A percentile compares a stretch with the other conserved stretches of the same genome.
These are phyloP conservation scores for Termitomyces sp. DNA, from an alignment of 768 basidiomycete genomes.

Conservation along the genomic window DNA sequence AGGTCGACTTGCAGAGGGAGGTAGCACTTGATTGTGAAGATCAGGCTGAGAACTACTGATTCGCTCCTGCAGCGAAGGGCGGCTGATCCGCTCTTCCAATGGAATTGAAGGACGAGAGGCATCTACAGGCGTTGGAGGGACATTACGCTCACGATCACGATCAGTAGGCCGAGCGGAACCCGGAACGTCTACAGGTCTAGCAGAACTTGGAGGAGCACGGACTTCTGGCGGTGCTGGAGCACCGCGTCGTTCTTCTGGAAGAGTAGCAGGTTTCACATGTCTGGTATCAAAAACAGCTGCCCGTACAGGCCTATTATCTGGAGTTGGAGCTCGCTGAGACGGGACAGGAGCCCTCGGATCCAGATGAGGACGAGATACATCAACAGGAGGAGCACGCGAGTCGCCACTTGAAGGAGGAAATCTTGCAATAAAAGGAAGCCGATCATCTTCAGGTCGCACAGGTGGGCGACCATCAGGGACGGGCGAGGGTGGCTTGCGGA, in stretches of 20 bases:
- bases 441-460: conserved; percentile 12
- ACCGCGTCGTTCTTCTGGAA: conserved; percentile 22
- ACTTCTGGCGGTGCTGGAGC: conserved; percentile 5
- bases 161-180: conserved; percentile 13
- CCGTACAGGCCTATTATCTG: conserved; percentile 18
- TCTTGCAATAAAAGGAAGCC: conserved; percentile 12
- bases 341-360: conserved; percentile 22
- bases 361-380: conserved; percentile 20
- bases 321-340: conserved; percentile 14
- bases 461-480: conserved; percentile 11
- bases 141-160: conserved; percentile 8
- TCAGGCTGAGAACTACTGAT: conserved; percentile 23
- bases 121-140: conserved; percentile 10
- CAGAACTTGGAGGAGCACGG: conserved; percentile 8
- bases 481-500: conserved; percentile 20
- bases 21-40: conserved; percentile 1
- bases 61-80: conserved; percentile 29
- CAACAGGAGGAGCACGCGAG: conserved; percentile 20
- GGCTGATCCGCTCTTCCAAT: conserved; percentile 35
- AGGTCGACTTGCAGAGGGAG: conserved; percentile 8
- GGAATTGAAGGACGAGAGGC: conserved; percentile 15
- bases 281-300: conserved; percentile 24
- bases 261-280: conserved; percentile 21
- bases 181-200: conserved; percentile 15
- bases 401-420: conserved; percentile 11